Evolutionary conservation across 2,329 filamentous ascomycete genomes (phyloP).

Genomic region (Aspergillus chevalieri): DNA sequence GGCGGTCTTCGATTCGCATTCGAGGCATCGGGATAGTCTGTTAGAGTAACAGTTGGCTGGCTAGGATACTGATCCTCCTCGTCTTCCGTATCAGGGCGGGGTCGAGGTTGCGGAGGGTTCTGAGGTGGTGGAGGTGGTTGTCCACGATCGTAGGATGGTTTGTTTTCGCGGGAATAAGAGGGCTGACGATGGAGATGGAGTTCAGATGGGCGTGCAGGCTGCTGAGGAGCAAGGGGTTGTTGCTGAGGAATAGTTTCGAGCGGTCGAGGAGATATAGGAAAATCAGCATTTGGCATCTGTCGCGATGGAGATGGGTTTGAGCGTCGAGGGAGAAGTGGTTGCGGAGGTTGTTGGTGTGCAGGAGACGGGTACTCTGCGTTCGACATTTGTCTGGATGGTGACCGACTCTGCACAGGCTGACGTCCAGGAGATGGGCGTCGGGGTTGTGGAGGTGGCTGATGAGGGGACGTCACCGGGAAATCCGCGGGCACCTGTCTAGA

Average conservation of each 20-base stretch:
- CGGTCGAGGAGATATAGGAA: neutral
- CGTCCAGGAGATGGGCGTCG: conserved; percentile 5
- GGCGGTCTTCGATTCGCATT: conserved; percentile 80
- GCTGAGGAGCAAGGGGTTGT: conserved; percentile 5
- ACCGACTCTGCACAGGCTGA: neutral
- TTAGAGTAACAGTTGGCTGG: conserved; percentile 48
- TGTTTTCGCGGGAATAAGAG: conserved; percentile 23
- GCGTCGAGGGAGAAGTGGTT: too few species aligned
- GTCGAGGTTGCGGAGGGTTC: conserved; percentile 1
- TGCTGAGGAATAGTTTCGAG: neutral
- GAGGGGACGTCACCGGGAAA: conserved; percentile 1
- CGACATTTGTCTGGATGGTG: too few species aligned
- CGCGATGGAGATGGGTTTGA: conserved; percentile 16
- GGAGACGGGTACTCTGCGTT: too few species aligned
- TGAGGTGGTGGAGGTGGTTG: neutral
- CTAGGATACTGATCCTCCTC: conserved; percentile 45
- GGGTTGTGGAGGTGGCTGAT: neutral
- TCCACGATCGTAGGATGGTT: conserved; percentile 7
- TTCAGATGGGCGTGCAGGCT: conserved; percentile 11
- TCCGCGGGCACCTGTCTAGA: conserved; percentile 10
- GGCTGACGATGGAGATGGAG: conserved; percentile 22
- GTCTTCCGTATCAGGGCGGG: conserved; percentile 44
- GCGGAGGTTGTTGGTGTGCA: too few species aligned
- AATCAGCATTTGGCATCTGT: conserved; percentile 4
- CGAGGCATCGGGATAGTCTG: conserved; percentile 76